These are phyloP conservation scores for Coemansia javaensis DNA, from an alignment of 192 early-diverging fungal genomes.

Conservation along the genomic window DNA sequence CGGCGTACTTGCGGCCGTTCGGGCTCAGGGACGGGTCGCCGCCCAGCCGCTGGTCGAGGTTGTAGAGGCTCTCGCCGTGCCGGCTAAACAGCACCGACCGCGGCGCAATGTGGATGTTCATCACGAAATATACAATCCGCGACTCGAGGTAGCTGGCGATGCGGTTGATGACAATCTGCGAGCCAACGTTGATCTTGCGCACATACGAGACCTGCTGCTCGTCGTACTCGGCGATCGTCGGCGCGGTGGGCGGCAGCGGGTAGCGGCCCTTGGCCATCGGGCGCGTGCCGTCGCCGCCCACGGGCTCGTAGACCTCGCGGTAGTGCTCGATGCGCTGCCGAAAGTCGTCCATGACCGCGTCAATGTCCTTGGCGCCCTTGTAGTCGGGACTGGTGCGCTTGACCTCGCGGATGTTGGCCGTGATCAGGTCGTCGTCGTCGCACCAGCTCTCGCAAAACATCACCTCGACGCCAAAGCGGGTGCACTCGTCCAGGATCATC, in stretches of 20 bases:
- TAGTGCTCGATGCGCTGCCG: slow-evolving; percentile 89
- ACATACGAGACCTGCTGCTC: slow-evolving; percentile 78
- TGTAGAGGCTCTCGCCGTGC: slow-evolving; percentile 93
- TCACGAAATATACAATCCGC: slow-evolving; percentile 96
- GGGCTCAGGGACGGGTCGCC: slow-evolving; percentile 90
- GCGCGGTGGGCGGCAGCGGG: slow-evolving; percentile 32
- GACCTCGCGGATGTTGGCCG: slow-evolving; percentile 92
- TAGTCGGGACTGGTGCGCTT: slow-evolving; percentile 96
- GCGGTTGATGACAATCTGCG: slow-evolving; percentile 86
- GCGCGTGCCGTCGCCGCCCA: slow-evolving; percentile 54
- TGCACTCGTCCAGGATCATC: slow-evolving; percentile 67
- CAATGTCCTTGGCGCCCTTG: slow-evolving; percentile 72
- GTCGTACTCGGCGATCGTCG: slow-evolving; percentile 46
- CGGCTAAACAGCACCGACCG: slow-evolving; percentile 88
- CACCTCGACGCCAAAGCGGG: slow-evolving; percentile 73
- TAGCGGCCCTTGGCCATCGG: slow-evolving; percentile 49
- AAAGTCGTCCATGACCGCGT: slow-evolving; percentile 88
- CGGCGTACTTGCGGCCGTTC: slow-evolving; percentile 80
- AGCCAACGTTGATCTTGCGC: slow-evolving; percentile 93
- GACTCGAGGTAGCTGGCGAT: slow-evolving; percentile 95
- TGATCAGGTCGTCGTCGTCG: slow-evolving; percentile 80
- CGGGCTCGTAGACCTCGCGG: slow-evolving; percentile 82
- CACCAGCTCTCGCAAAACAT: slow-evolving; percentile 97
- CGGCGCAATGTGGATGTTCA: slow-evolving; percentile 98
- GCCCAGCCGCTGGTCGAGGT: slow-evolving; percentile 87